Percentiles rank a stretch among this genome's conserved stretches.
phyloP scores from a whole-genome alignment of 2,329 filamentous ascomycete species.

The Phialophora expanda region DNA sequence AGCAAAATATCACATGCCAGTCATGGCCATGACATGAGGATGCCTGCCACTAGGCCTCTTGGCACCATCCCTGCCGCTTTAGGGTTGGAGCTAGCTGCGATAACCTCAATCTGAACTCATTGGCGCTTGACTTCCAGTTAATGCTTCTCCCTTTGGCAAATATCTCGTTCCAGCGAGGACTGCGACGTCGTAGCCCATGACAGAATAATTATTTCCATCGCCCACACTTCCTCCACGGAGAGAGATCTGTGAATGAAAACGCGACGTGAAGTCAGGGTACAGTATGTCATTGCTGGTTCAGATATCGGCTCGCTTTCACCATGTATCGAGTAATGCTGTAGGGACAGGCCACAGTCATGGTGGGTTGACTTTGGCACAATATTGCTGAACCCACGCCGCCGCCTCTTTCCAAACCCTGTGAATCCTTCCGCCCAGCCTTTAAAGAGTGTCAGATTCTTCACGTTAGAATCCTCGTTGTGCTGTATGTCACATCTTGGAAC shows the following conservation, averaged over 20 bases:
- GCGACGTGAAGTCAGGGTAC: neutral
- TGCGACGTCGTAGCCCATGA: neutral
- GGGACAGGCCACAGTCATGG: neutral
- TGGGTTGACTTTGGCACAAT: neutral
- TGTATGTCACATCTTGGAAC: neutral
- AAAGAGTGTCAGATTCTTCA: neutral
- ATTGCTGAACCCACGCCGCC: neutral
- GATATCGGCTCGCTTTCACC: neutral
- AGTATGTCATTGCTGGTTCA: neutral
- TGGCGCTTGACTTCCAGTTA: neutral
- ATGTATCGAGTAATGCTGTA: neutral
- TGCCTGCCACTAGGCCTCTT: neutral
- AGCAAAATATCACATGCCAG: slow-evolving; percentile 9
- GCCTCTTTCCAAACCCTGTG: neutral
- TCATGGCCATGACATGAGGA: neutral
- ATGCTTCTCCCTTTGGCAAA: neutral
- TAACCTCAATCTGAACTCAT: neutral
- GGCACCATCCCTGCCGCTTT: neutral
- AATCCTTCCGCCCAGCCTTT: neutral
- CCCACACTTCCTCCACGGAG: neutral
- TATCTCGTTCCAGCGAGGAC: neutral
- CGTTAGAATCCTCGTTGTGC: neutral
- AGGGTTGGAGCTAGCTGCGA: neutral
- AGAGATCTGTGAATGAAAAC: neutral
- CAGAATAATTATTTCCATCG: neutral